These are phyloP conservation scores for Botrytis tulipae DNA, from an alignment of 2,329 filamentous ascomycete genomes.

Conservation along the genomic window DNA sequence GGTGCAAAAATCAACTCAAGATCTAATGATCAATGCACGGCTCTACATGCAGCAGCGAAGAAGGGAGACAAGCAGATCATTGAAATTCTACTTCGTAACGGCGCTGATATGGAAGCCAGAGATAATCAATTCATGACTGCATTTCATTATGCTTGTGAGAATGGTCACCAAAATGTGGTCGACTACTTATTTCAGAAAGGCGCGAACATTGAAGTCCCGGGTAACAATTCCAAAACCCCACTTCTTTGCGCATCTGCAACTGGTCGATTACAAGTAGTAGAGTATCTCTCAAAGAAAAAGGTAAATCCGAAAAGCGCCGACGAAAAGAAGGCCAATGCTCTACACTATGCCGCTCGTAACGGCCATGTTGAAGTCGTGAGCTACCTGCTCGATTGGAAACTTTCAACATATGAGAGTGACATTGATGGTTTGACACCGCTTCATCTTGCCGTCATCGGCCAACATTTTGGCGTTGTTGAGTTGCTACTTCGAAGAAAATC, in stretches of 20 bases:
- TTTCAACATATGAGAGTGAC: conserved; percentile 11
- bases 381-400: conserved; percentile 8
- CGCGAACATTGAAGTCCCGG: conserved; percentile 13
- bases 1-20: conserved; percentile 21
- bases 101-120: conserved; percentile 19
- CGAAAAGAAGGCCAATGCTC: not conserved
- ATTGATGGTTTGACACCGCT: conserved; percentile 19
- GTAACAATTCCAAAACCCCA: conserved; percentile 17
- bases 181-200: conserved; percentile 20
- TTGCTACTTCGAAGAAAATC: conserved; percentile 15
- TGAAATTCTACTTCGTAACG: conserved; percentile 18
- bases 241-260: conserved; percentile 18
- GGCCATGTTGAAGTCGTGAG: conserved; percentile 13
- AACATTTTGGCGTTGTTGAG: conserved; percentile 12
- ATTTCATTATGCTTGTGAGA: conserved; percentile 19
- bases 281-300: conserved; percentile 19
- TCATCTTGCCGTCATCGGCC: conserved; percentile 17
- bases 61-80: conserved; percentile 18
- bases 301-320: not conserved
- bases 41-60: conserved; percentile 21
- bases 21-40: conserved; percentile 20
- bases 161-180: not conserved
- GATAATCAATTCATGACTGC: conserved; percentile 21
- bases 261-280: conserved; percentile 10
- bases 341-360: conserved; percentile 4